Percentiles rank a stretch among this genome's conserved stretches.
Evolutionary conservation across 176 grass and related monocot species (phyloP).

Genomic region (Thinopyrum elongatum): DNA sequence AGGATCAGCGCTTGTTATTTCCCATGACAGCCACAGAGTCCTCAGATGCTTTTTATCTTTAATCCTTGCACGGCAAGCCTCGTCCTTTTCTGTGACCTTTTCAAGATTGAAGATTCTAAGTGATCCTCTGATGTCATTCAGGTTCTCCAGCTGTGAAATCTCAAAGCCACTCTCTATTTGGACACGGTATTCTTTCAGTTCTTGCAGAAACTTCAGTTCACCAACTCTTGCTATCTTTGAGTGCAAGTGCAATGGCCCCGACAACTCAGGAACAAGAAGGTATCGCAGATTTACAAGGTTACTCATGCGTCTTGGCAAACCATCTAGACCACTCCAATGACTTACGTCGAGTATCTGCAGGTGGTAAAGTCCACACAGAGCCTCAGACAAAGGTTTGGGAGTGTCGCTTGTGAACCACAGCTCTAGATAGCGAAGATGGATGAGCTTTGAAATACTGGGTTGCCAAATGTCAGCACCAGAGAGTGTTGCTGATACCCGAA

Average conservation of each 20-base stretch:
- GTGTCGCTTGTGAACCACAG: too few relatives aligned
- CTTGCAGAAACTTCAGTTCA: slow-evolving; percentile 25
- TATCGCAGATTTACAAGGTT: too few relatives aligned
- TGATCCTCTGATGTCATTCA: slow-evolving; percentile 31
- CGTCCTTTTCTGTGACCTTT: slow-evolving; percentile 11
- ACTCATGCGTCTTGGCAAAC: too few relatives aligned
- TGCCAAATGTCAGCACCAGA: too few relatives aligned
- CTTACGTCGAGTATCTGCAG: too few relatives aligned
- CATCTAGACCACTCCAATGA: too few relatives aligned
- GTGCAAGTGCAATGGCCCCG: not conserved
- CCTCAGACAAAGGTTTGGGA: too few relatives aligned
- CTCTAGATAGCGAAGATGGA: too few relatives aligned
- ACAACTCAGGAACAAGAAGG: slow-evolving; percentile 10
- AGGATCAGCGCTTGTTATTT: not conserved
- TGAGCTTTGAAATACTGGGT: too few relatives aligned
- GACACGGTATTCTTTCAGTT: slow-evolving; percentile 34
- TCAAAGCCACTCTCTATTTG: not conserved
- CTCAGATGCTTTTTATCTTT: slow-evolving; percentile 34
- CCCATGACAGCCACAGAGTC: slow-evolving; percentile 29
- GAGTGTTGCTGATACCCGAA: too few relatives aligned
- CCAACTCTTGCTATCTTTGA: slow-evolving; percentile 34
- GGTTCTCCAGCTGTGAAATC: slow-evolving; percentile 31
- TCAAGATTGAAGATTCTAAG: slow-evolving; percentile 37
- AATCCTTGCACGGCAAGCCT: slow-evolving; percentile 22
- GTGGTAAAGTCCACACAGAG: too few relatives aligned